Base-by-base conservation (phyloP, 345 rosid genomes). In the Noccaea caerulescens region DNA sequence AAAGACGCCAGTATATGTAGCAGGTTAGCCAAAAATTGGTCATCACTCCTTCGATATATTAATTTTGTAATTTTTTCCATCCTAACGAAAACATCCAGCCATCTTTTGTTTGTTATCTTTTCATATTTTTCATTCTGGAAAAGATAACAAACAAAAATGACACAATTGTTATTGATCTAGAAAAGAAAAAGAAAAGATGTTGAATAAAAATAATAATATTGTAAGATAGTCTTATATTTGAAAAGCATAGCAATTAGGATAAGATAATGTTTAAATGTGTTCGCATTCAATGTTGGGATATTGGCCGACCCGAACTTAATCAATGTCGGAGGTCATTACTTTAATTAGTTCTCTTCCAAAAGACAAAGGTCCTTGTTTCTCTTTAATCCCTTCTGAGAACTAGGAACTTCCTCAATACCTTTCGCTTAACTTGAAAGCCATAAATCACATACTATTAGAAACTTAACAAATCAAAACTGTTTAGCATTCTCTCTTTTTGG, bases 301-400 rank as follows among this genome's bases (percentile, higher is more conserved):
- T 87, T 84, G 36, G 54, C 92, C 90, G 89, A 87, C 92, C 89
- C 47, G 71, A 76, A 71, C 79, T 80, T 80, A 65, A 73, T 72
- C 20, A 47, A 23, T 83, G 91, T 84, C 89, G 80, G 80, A 7
- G 49, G 47, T 73, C 62, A 79, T 73, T 37, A 67, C 51, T 66
- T 62, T 73, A 55, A 79, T 73, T 37, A 67, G 47, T 66, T 62
- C 61, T 77, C 70, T 68, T 57, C 34, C 74, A 44, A 41, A 75
- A 73, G 10, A 56, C 62, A 36, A 36, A 57, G 44, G 61, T 36
- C 44, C 2, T 57, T 36, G 61, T 14, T 36, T 57, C 60, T 27
- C 18, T 56, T 52, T 54, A 8, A 8, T 27, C 8, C 43, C 34
- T 32, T 71, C 7, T 7, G 10, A 58, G 49, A 47, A 58, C 38